phyloP scores from a whole-genome alignment of 768 basidiomycete genomes.

The Phaffia australis region DNA sequence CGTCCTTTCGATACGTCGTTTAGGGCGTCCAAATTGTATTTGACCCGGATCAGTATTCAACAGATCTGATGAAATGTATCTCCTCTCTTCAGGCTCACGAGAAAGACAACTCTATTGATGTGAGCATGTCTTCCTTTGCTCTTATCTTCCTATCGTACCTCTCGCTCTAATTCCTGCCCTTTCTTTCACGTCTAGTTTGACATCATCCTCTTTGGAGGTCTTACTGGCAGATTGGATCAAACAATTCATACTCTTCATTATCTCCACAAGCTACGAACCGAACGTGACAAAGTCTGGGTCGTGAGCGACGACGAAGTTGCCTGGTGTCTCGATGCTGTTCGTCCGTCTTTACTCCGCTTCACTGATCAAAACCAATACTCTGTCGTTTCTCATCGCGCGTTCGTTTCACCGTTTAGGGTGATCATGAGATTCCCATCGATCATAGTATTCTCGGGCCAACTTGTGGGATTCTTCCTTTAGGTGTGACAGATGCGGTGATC shows the following conservation, averaged over 20 bases:
- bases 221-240: slow-evolving; percentile 86
- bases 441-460: slow-evolving; percentile 67
- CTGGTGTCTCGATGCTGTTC: slow-evolving; percentile 73
- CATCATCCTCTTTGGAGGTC: slow-evolving; percentile 70
- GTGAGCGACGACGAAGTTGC: slow-evolving; percentile 84
- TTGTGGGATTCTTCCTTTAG: slow-evolving; percentile 89
- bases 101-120: slow-evolving; percentile 16
- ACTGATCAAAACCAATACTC: background rate
- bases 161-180: too few species aligned
- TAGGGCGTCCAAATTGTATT: slow-evolving; percentile 59
- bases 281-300: slow-evolving; percentile 48
- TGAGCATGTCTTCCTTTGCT: background rate
- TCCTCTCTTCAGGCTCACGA: slow-evolving; percentile 53
- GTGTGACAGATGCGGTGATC: slow-evolving; percentile 62
- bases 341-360: slow-evolving; percentile 28
- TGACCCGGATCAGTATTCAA: slow-evolving; percentile 70
- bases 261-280: slow-evolving; percentile 36
- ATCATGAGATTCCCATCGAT: slow-evolving; percentile 66
- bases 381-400: background rate
- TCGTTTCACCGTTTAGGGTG: slow-evolving; percentile 49
- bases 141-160: background rate
- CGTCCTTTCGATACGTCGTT: background rate
- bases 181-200: slow-evolving; percentile 45
- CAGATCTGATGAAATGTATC: slow-evolving; percentile 92
- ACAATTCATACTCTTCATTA: slow-evolving; percentile 80